Conservation (phyloP, 768 basidiomycete genomes). For the Lyophyllum semitale region DNA sequence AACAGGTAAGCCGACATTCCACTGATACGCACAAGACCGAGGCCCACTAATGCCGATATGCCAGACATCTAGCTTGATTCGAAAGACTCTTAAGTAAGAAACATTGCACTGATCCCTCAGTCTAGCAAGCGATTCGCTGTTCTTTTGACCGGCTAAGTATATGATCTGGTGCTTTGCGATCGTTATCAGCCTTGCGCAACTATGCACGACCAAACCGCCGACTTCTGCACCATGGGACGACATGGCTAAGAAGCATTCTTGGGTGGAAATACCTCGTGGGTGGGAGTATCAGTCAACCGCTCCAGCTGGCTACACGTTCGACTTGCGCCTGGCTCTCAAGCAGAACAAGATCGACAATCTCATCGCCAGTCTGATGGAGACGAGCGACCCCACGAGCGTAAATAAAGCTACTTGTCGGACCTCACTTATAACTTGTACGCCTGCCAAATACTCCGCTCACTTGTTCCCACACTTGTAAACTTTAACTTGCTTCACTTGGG, state of each 20-base stretch:
- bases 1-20: too few relatives aligned
- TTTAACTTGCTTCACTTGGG: too few relatives aligned
- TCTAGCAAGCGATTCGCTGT: background rate
- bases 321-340: conserved; percentile 58
- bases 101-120: too few relatives aligned
- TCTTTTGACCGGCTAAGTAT: background rate
- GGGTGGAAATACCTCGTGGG: conserved; percentile 52
- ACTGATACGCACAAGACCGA: too few relatives aligned
- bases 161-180: conserved; percentile 34
- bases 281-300: conserved; percentile 51
- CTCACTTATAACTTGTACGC: too few relatives aligned
- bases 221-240: conserved; percentile 52
- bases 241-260: conserved; percentile 51
- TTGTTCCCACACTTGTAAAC: too few relatives aligned
- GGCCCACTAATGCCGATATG: too few relatives aligned
- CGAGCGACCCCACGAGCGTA: too few relatives aligned
- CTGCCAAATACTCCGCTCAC: too few relatives aligned
- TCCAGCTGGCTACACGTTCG: conserved; percentile 47
- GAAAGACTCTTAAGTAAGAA: background rate
- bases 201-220: conserved; percentile 39
- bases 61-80: background rate
- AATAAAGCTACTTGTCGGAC: too few relatives aligned
- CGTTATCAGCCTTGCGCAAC: conserved; percentile 37
- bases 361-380: conserved; percentile 52
- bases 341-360: conserved; percentile 54